Conservation (phyloP, 2,329 filamentous ascomycete genomes). For the Nemania sp. region DNA sequence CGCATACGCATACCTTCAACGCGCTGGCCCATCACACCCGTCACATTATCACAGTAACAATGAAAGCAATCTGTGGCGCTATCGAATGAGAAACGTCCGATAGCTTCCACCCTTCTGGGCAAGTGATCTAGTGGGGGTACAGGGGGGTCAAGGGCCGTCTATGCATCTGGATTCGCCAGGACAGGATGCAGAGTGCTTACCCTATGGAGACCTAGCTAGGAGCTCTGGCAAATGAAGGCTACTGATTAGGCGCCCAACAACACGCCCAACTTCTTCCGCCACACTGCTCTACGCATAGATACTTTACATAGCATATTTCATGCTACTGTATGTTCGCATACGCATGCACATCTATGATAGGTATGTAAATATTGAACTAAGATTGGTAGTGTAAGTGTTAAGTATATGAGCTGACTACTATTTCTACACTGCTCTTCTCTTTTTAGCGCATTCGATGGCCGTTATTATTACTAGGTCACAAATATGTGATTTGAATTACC, state of each 20-base stretch:
- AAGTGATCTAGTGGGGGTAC: conserved; percentile 11
- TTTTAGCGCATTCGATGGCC: conserved; percentile 14
- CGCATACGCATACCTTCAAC: no score
- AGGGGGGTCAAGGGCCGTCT: conserved; percentile 22
- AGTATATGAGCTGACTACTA: background rate
- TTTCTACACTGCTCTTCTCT: background rate
- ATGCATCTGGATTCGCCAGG: conserved; percentile 32
- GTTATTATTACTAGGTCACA: conserved; percentile 28
- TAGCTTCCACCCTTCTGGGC: conserved; percentile 3
- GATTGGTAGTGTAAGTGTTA: background rate
- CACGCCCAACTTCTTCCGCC: conserved; percentile 25
- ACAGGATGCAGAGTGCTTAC: conserved; percentile 6
- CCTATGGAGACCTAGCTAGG: conserved; percentile 30
- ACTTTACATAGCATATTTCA: background rate
- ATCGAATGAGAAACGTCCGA: conserved; percentile 37
- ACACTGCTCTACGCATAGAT: background rate
- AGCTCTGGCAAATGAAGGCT: conserved; percentile 38
- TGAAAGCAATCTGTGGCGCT: conserved; percentile 6
- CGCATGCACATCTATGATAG: no score
- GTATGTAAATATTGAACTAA: no score
- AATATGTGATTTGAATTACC: conserved; percentile 29
- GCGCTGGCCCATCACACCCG: conserved; percentile 26
- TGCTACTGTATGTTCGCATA: background rate
- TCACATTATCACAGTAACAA: conserved; percentile 44
- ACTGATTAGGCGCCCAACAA: conserved; percentile 37